Evolutionary conservation across 1,139 yeast species (phyloP).

Genomic region (Magnusiomyces ingens): DNA sequence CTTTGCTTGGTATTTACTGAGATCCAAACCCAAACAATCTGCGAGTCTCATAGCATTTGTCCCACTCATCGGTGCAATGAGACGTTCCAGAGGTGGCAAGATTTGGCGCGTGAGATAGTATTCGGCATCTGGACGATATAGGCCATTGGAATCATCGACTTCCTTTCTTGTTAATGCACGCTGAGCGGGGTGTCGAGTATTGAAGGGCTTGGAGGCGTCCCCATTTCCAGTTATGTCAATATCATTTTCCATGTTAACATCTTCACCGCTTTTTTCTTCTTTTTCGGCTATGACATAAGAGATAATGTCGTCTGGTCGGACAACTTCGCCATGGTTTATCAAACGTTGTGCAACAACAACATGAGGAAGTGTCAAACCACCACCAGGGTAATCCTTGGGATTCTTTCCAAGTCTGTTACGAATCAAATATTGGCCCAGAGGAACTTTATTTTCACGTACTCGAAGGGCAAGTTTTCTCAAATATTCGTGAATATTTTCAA

Average conservation of each 20-base stretch:
- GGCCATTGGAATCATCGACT: slow-evolving; percentile 46
- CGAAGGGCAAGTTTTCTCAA: slow-evolving; percentile 55
- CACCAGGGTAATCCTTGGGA: slow-evolving; percentile 39
- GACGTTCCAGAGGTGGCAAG: slow-evolving; percentile 84
- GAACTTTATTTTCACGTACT: slow-evolving; percentile 54
- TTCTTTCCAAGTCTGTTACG: slow-evolving; percentile 38
- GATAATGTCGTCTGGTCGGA: slow-evolving; percentile 85
- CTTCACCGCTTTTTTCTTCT: slow-evolving; percentile 18
- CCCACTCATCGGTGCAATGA: slow-evolving; percentile 81
- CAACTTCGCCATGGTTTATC: slow-evolving; percentile 70
- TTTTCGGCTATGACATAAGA: slow-evolving; percentile 57
- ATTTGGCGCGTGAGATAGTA: slow-evolving; percentile 86
- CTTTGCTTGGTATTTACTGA: slow-evolving; percentile 48
- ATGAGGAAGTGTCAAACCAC: slow-evolving; percentile 73
- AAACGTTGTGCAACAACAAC: slow-evolving; percentile 87
- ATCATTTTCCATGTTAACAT: slow-evolving; percentile 17
- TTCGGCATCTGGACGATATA: slow-evolving; percentile 61
- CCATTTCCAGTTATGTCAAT: not conserved
- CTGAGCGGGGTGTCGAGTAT: slow-evolving; percentile 46
- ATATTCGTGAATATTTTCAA: slow-evolving; percentile 65
- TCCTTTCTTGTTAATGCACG: slow-evolving; percentile 78
- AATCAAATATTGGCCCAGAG: slow-evolving; percentile 50
- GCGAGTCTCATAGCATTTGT: slow-evolving; percentile 78
- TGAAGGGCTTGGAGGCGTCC: not conserved
- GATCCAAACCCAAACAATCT: slow-evolving; percentile 67